These are phyloP conservation scores for Ustilago sp. DNA, from an alignment of 1,284 basidiomycete species.

Conservation along the genomic window DNA sequence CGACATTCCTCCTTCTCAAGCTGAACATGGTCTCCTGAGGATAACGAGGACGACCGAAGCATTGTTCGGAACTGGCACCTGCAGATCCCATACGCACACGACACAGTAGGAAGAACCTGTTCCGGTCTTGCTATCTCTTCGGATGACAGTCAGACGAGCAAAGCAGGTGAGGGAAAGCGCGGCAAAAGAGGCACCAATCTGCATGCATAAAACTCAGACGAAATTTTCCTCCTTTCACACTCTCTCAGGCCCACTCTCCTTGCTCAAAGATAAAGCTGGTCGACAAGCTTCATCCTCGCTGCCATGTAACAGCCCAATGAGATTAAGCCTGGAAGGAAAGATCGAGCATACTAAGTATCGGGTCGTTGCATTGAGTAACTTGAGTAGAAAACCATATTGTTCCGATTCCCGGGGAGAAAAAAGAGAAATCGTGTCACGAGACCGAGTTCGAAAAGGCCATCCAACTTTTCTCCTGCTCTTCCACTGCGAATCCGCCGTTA, in stretches of 20 bases:
- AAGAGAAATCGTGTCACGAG: conserved; percentile 9
- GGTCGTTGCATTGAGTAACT: no score
- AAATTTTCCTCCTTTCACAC: conserved; percentile 8
- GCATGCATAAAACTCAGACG: conserved; percentile 23
- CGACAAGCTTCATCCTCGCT: background rate
- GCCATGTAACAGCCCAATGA: background rate
- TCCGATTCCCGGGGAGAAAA: conserved; percentile 14
- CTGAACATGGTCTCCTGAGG: background rate
- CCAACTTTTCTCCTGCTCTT: no score
- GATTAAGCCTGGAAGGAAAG: no score
- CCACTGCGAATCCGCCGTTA: conserved; percentile 27
- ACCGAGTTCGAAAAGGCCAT: conserved; percentile 16
- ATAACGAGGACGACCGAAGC: background rate
- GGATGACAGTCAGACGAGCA: background rate
- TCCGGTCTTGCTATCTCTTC: conserved; percentile 2
- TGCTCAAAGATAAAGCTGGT: background rate
- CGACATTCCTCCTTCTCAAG: background rate
- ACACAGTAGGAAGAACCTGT: background rate
- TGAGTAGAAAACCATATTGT: background rate
- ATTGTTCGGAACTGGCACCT: background rate
- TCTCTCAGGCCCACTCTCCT: background rate
- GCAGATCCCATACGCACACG: conserved; percentile 1
- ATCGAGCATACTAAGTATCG: no score
- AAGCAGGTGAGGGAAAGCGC: conserved; percentile 2
- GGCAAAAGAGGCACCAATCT: background rate